Base-by-base conservation (phyloP, 345 rosid genomes). In the Populus deltoides region DNA sequence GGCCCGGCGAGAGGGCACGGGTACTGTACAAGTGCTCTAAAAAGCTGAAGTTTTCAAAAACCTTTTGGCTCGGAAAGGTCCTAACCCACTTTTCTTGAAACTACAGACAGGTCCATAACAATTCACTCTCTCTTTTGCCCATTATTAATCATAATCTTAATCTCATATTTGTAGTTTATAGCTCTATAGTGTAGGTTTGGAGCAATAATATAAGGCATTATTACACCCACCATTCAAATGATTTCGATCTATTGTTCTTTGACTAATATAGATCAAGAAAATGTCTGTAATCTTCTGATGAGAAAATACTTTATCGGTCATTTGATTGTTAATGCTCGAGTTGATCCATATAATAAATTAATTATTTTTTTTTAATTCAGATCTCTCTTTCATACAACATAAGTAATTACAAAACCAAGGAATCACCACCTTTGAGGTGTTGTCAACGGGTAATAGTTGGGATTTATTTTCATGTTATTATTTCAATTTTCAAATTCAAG, bases 11-110 rank as follows among this genome's bases (percentile, higher is more conserved):
- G 75, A 35, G 86, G 87, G 81, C 83, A 67, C 33, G 75, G 81
- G 70, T 73, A 66, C 66, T 71, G 76, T 68, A 17, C 51, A 79
- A 82, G 84, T 85, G 86, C 88, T 82, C 82, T 39, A 73, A 82
- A 81, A 86, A 78, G 90, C 87, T 85, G 82, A 77, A 63, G 73
- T 77, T 77, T 81, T 45, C 41, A 27, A 29, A 24, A 25, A 4
- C 27, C 61, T 71, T 39, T 70, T 79, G 68, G 78, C 51, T 79
- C n/a, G 35, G 70, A 38, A 72, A 36, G 73, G 29, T 45, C 78
- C 73, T 69, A 33, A 61, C 25, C 66, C 16, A 7, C 53, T 22
- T 66, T 66, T 80, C 70, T 66, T 1, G 17, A 71, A 53, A 73
- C 57, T 9, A 77, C 62, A n/a, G 31, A 45, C 75, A 62, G 43